A percentile compares a stretch with the other conserved stretches of the same genome.
phyloP scores from a whole-genome alignment of 2,329 filamentous ascomycete genomes.

The Aspergillus ochraceoroseus region DNA sequence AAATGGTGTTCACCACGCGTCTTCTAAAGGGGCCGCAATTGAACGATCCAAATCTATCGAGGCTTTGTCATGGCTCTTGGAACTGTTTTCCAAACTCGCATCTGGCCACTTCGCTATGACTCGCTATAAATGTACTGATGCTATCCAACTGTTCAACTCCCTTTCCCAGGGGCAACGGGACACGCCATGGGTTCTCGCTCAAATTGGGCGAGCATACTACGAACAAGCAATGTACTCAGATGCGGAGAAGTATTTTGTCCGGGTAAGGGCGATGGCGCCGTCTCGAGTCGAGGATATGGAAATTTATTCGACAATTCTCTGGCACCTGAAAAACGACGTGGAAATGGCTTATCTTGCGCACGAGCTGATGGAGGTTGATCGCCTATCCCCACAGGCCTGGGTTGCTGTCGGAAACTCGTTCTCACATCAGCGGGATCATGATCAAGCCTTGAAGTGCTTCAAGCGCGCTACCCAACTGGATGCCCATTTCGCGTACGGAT shows the following conservation, averaged over 20 bases:
- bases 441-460: conserved; percentile 91
- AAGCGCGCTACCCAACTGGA: conserved; percentile 88
- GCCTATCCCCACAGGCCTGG: conserved; percentile 91
- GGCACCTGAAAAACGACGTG: conserved; percentile 90
- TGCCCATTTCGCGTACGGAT: conserved; percentile 88
- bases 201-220: conserved; percentile 85
- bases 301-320: conserved; percentile 96
- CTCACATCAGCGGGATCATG: conserved; percentile 85
- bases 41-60: conserved; percentile 67
- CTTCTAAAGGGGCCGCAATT: conserved; percentile 31
- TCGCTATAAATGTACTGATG: conserved; percentile 72
- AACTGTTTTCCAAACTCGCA: conserved; percentile 76
- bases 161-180: conserved; percentile 73
- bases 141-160: conserved; percentile 66
- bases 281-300: conserved; percentile 92
- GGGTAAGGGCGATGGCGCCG: conserved; percentile 72
- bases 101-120: conserved; percentile 72
- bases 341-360: conserved; percentile 90
- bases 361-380: conserved; percentile 78
- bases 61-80: conserved; percentile 68
- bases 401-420: conserved; percentile 92
- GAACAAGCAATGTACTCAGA: conserved; percentile 83
- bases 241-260: conserved; percentile 79
- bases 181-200: conserved; percentile 87
- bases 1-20: conserved; percentile 21